A percentile compares a stretch with the other conserved stretches of the same genome.
Evolutionary conservation across 495 filamentous ascomycete species (phyloP).

Genomic region (Aspergillus funiculosus): DNA sequence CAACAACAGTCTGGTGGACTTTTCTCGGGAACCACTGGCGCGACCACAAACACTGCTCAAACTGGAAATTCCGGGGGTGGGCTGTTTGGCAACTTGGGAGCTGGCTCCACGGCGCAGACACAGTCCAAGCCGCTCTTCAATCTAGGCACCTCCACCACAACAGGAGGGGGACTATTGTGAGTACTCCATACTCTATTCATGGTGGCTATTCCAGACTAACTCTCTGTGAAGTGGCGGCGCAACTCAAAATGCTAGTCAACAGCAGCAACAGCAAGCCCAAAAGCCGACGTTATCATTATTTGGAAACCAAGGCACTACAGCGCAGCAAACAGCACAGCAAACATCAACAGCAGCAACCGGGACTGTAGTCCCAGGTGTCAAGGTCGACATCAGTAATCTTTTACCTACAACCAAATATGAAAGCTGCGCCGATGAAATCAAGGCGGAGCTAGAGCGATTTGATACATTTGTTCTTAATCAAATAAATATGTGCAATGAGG

Average conservation of each 20-base stretch:
- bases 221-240: constrained; percentile 21
- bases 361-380: constrained; percentile 58
- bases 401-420: constrained; percentile 83
- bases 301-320: constrained; percentile 27
- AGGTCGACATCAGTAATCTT: constrained; percentile 69
- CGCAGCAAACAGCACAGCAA: constrained; percentile 46
- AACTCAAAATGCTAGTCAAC: constrained; percentile 23
- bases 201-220: constrained; percentile 19
- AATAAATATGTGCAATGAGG: constrained; percentile 50
- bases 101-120: constrained; percentile 31
- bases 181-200: constrained; percentile 21
- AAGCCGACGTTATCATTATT: constrained; percentile 41
- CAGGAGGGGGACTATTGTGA: constrained; percentile 47
- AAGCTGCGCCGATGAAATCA: constrained; percentile 79
- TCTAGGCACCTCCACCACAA: constrained; percentile 24
- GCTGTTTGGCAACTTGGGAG: constrained; percentile 28
- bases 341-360: constrained; percentile 38
- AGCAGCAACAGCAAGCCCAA: constrained; percentile 33
- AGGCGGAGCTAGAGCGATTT: constrained; percentile 64
- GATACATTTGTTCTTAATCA: constrained; percentile 69
- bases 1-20: constrained; percentile 43
- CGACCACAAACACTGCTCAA: constrained; percentile 35
- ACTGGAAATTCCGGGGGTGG: constrained; percentile 32
- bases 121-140: constrained; percentile 36
- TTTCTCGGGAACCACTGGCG: constrained; percentile 38